Percentiles rank a stretch among this genome's conserved stretches.
These are phyloP conservation scores for Coemansia sp. DNA, from an alignment of 192 early-diverging fungal genomes.

Conservation along the genomic window DNA sequence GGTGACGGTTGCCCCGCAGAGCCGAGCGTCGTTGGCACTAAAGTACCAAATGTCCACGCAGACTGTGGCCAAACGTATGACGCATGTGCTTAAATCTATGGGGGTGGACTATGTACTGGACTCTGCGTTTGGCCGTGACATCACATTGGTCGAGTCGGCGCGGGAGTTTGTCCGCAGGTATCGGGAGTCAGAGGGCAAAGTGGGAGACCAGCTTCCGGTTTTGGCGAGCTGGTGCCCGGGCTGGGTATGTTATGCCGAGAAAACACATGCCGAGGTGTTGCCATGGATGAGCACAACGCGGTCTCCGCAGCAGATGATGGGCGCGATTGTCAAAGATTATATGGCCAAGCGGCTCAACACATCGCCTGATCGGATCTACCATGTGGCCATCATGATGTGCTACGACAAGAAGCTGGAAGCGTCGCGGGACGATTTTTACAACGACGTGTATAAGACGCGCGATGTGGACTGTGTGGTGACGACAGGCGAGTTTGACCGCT, in stretches of 20 bases:
- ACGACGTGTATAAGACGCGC: conserved; percentile 73
- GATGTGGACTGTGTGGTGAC: conserved; percentile 98
- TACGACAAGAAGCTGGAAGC: conserved; percentile 99
- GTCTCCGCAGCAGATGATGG: conserved; percentile 99
- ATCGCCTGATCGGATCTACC: conserved; percentile 79
- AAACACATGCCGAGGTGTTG: conserved; percentile 88
- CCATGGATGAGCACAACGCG: conserved; percentile 86
- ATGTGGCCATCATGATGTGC: conserved; percentile 96
- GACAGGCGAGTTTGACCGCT: conserved; percentile 86
- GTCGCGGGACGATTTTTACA: conserved; percentile 87
- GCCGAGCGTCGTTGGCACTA: conserved; percentile 83
- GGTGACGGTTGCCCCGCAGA: conserved; percentile 89
- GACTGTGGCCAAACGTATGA: conserved; percentile 70
- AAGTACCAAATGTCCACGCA: conserved; percentile 74
- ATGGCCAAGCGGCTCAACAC: conserved; percentile 64
- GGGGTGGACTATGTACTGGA: conserved; percentile 89
- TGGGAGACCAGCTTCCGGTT: conserved; percentile 56
- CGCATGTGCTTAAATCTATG: conserved; percentile 73
- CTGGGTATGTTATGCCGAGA: conserved; percentile 99
- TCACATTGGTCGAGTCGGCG: conserved; percentile 79
- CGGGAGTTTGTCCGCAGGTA: conserved; percentile 87
- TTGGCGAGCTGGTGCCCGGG: conserved; percentile 71
- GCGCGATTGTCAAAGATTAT: conserved; percentile 85
- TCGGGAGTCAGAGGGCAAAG: conserved; percentile 36
- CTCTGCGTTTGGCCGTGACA: conserved; percentile 84